These are phyloP conservation scores for Penicillium expansum DNA, from an alignment of 2,329 filamentous ascomycete species.

Conservation along the genomic window DNA sequence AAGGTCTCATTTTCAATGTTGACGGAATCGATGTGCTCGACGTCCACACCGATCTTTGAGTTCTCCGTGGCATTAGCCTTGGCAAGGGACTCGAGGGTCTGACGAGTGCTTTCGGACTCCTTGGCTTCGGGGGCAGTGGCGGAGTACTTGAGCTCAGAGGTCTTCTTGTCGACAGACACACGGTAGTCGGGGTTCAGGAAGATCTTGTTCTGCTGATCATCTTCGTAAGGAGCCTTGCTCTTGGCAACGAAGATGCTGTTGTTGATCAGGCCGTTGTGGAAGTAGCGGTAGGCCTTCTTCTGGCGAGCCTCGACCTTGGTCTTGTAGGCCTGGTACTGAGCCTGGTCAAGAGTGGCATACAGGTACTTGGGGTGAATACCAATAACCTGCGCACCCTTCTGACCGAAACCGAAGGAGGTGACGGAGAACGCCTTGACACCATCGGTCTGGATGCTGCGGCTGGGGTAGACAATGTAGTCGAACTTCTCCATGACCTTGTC, in stretches of 20 bases:
- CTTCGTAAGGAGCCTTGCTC: constrained; percentile 82
- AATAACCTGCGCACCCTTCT: constrained; percentile 97
- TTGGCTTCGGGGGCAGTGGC: constrained; percentile 63
- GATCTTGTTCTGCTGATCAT: constrained; percentile 79
- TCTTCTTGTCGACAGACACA: constrained; percentile 82
- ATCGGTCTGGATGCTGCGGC: constrained; percentile 91
- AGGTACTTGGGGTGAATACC: constrained; percentile 96
- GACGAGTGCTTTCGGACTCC: constrained; percentile 64
- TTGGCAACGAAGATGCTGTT: constrained; percentile 98
- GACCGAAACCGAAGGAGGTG: constrained; percentile 98
- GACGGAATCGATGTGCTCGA: constrained; percentile 82
- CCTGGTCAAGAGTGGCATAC: constrained; percentile 86
- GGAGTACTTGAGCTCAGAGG: constrained; percentile 71
- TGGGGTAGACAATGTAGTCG: constrained; percentile 96
- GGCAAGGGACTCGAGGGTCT: constrained; percentile 75
- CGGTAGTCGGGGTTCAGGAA: constrained; percentile 93
- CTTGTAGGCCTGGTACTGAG: constrained; percentile 78
- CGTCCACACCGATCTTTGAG: constrained; percentile 88
- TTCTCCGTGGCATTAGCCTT: constrained; percentile 59
- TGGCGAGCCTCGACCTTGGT: constrained; percentile 87
- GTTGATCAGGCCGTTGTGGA: constrained; percentile 97
- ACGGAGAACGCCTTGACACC: constrained; percentile 98
- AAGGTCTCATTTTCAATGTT: constrained; percentile 95
- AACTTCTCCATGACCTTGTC: constrained; percentile 96
- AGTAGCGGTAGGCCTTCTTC: constrained; percentile 98